Evolutionary conservation across 2,329 filamentous ascomycete species (phyloP).

Genomic region (Pseudocercospora musae): DNA sequence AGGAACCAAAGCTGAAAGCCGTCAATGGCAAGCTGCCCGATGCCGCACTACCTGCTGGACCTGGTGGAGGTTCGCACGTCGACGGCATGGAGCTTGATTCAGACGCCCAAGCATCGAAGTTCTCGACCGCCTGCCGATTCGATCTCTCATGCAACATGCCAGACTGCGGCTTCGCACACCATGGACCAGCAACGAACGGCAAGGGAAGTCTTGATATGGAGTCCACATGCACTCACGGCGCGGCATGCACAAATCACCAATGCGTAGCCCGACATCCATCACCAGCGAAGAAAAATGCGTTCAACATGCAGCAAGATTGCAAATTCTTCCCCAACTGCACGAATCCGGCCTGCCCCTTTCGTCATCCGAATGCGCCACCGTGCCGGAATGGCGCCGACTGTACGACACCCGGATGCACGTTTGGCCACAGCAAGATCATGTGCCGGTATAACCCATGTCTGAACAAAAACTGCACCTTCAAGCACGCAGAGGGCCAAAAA

Average conservation of each 20-base stretch:
- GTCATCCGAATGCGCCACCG: slow-evolving; percentile 78
- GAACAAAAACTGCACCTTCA: slow-evolving; percentile 83
- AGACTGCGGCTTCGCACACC: slow-evolving; percentile 90
- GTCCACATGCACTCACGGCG: slow-evolving; percentile 79
- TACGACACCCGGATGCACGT: slow-evolving; percentile 76
- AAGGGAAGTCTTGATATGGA: slow-evolving; percentile 75
- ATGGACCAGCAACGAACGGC: slow-evolving; percentile 72
- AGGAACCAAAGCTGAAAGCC: slow-evolving; percentile 15
- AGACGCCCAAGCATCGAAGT: slow-evolving; percentile 51
- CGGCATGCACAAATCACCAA: slow-evolving; percentile 92
- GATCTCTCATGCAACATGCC: slow-evolving; percentile 84
- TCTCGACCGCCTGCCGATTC: slow-evolving; percentile 77
- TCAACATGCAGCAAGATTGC: slow-evolving; percentile 85
- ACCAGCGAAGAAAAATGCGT: slow-evolving; percentile 72
- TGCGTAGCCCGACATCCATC: slow-evolving; percentile 90
- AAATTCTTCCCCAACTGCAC: slow-evolving; percentile 90
- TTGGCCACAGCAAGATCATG: slow-evolving; percentile 77
- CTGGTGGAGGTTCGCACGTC: slow-evolving; percentile 33
- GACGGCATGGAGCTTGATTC: slow-evolving; percentile 61
- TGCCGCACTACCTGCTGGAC: slow-evolving; percentile 18
- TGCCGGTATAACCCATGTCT: slow-evolving; percentile 92
- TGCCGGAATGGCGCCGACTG: slow-evolving; percentile 93
- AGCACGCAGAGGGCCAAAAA: slow-evolving; percentile 85
- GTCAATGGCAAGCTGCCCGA: slow-evolving; percentile 26
- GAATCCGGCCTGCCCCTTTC: slow-evolving; percentile 85